Evolutionary conservation across 2,329 filamentous ascomycete genomes (phyloP).

Genomic region (Cadophora gregata): DNA sequence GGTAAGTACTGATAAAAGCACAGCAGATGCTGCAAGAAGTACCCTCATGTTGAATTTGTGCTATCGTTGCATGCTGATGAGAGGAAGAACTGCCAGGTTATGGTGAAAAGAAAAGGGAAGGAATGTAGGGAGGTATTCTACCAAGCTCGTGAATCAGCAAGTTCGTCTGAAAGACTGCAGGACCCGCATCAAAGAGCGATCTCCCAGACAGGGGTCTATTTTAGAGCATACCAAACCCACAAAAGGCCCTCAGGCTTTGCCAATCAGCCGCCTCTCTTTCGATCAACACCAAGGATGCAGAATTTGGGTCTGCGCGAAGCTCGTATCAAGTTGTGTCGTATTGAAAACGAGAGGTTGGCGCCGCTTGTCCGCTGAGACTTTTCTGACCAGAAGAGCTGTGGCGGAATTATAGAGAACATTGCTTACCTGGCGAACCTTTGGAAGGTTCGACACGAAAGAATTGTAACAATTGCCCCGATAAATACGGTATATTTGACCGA

Average conservation of each 20-base stretch:
- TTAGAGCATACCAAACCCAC: conserved; percentile 22
- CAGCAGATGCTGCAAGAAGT: conserved; percentile 17
- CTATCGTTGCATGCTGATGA: conserved; percentile 21
- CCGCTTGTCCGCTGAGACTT: conserved; percentile 7
- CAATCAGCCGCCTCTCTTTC: conserved; percentile 21
- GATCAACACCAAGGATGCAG: not conserved
- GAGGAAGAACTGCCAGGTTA: not conserved
- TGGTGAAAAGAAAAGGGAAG: not conserved
- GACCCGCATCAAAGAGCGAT: conserved; percentile 15
- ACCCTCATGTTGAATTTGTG: conserved; percentile 23
- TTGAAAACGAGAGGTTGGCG: conserved; percentile 24
- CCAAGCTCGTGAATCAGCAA: conserved; percentile 9
- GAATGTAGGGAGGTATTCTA: conserved; percentile 11
- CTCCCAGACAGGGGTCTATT: conserved; percentile 16
- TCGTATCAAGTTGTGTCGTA: conserved; percentile 16
- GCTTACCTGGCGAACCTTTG: not conserved
- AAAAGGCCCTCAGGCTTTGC: conserved; percentile 16
- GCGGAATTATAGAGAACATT: no score
- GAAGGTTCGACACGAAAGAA: not conserved
- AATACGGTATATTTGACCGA: not conserved
- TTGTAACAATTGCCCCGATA: not conserved
- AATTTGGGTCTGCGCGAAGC: conserved; percentile 7
- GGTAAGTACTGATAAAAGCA: conserved; percentile 22
- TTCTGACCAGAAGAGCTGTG: not conserved
- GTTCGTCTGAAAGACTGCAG: conserved; percentile 4